phyloP scores from a whole-genome alignment of 179 eudicot genomes.

The Beta corolliflora region DNA sequence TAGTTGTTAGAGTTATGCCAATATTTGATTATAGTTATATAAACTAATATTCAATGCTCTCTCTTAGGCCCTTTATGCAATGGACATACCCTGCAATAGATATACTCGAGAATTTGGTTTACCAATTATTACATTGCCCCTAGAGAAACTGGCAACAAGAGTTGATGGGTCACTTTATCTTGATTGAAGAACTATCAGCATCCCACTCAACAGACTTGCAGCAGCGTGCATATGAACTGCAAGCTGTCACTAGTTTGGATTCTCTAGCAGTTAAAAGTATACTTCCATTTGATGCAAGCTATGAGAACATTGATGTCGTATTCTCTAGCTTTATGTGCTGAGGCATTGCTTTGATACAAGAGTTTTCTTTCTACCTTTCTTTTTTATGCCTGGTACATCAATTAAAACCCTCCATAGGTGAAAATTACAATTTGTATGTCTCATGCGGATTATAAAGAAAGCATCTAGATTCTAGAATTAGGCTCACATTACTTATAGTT shows the following conservation, averaged over 20 bases:
- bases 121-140: no score
- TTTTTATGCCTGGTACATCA: not conserved
- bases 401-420: not conserved
- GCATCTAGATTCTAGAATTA: not conserved
- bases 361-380: not conserved
- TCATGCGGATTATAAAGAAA: not conserved
- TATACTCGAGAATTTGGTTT: no score
- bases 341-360: not conserved
- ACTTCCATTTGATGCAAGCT: conserved; percentile 89
- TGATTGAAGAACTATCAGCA: conserved; percentile 86
- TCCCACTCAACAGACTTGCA: conserved; percentile 96
- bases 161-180: not conserved
- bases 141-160: no score
- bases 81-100: no score
- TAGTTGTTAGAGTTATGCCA: no score
- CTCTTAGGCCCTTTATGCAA: no score
- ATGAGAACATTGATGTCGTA: conserved; percentile 89
- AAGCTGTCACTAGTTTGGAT: conserved; percentile 68
- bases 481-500: not conserved
- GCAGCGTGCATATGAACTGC: conserved; percentile 97
- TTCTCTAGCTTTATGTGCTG: conserved; percentile 4
- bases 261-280: conserved; percentile 60
- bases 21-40: no score
- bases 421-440: not conserved
- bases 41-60: no score